Conservation (phyloP, 495 filamentous ascomycete species). For the Aspergillus biplanus region DNA sequence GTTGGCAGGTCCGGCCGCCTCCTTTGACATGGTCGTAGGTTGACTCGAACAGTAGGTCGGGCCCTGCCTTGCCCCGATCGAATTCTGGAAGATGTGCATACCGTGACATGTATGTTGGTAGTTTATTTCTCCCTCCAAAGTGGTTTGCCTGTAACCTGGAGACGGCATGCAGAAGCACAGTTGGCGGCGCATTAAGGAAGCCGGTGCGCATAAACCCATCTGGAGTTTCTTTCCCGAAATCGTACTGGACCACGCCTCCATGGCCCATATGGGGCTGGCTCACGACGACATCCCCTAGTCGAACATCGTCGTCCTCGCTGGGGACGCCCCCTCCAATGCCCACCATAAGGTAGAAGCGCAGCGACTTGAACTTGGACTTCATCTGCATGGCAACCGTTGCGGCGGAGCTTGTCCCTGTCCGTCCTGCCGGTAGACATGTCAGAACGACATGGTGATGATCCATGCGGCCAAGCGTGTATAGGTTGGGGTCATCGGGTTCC, state of each 20-base stretch:
- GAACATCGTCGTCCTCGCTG: conserved; percentile 26
- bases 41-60: not conserved
- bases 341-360: conserved; percentile 34
- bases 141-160: not conserved
- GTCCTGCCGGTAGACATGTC: conserved; percentile 29
- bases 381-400: conserved; percentile 29
- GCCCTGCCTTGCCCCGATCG: not conserved
- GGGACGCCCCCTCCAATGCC: conserved; percentile 42
- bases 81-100: not conserved
- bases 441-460: conserved; percentile 39
- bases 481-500: conserved; percentile 28
- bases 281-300: conserved; percentile 42
- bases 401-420: conserved; percentile 32
- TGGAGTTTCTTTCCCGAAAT: conserved; percentile 36
- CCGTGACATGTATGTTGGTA: not conserved
- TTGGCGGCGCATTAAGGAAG: not conserved
- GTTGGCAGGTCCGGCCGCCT: not conserved
- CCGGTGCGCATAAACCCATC: not conserved
- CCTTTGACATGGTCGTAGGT: not conserved
- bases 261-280: conserved; percentile 24
- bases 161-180: not conserved
- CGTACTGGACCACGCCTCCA: conserved; percentile 39
- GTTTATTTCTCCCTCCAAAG: not conserved
- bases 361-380: conserved; percentile 24
- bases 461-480: conserved; percentile 37